Evolutionary conservation across 345 rosid species (phyloP).

Genomic region (Litchi chinensis): DNA sequence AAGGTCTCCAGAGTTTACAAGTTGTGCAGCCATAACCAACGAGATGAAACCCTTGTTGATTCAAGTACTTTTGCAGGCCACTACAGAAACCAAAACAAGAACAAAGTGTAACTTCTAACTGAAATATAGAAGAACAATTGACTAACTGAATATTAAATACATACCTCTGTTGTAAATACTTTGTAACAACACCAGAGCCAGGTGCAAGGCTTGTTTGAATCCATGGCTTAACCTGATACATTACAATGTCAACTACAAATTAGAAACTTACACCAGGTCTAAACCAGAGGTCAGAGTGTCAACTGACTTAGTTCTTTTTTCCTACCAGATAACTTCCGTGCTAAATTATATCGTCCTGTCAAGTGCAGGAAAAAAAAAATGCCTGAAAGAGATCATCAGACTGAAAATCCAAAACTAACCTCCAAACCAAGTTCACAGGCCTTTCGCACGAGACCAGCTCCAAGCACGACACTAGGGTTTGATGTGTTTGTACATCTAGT

Average conservation of each 20-base stretch:
- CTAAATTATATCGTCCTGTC: not conserved
- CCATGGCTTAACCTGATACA: too few relatives aligned
- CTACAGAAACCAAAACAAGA: slow-evolving; percentile 36
- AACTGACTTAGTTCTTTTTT: not conserved
- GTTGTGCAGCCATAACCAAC: slow-evolving; percentile 90
- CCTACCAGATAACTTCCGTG: not conserved
- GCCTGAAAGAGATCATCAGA: not conserved
- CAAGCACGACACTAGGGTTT: slow-evolving; percentile 85
- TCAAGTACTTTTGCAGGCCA: slow-evolving; percentile 67
- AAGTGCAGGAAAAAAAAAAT: not conserved
- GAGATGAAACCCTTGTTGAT: slow-evolving; percentile 65
- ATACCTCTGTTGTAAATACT: slow-evolving; percentile 68
- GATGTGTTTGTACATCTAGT: slow-evolving; percentile 85
- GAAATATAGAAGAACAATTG: not conserved
- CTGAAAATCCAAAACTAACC: slow-evolving; percentile 41
- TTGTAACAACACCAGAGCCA: slow-evolving; percentile 76
- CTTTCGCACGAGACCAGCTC: slow-evolving; percentile 48
- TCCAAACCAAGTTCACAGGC: not conserved
- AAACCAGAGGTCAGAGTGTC: not conserved
- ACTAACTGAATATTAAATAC: not conserved
- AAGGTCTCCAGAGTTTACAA: slow-evolving; percentile 72
- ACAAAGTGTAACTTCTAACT: not conserved
- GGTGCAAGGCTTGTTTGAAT: slow-evolving; percentile 85
- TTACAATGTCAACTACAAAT: slow-evolving; percentile 13
- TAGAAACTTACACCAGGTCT: not conserved